Evolutionary conservation across 805 yeast genomes (phyloP).

Genomic region (Lachancea waltii): DNA sequence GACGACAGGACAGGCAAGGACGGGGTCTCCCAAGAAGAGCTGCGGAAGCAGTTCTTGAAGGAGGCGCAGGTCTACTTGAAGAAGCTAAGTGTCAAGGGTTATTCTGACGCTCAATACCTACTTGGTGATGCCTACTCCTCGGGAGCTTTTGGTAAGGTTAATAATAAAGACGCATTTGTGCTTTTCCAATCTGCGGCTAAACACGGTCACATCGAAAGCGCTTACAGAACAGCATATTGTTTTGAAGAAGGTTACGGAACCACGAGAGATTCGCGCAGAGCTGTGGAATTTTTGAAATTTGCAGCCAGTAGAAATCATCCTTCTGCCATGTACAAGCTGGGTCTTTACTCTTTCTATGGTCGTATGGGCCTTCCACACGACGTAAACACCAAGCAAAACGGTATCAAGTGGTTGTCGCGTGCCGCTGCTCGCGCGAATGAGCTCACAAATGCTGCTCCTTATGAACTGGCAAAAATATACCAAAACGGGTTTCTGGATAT

Average conservation of each 20-base stretch:
- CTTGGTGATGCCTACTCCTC: conserved; percentile 85
- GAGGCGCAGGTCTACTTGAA: conserved; percentile 71
- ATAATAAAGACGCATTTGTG: conserved; percentile 65
- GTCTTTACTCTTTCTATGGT: conserved; percentile 76
- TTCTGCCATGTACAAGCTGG: conserved; percentile 93
- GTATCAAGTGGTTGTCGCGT: conserved; percentile 87
- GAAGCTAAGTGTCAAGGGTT: conserved; percentile 70
- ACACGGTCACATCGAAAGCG: conserved; percentile 85
- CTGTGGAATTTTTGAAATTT: conserved; percentile 71
- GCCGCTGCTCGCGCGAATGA: conserved; percentile 82
- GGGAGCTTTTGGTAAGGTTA: conserved; percentile 77
- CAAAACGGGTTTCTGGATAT: conserved; percentile 81
- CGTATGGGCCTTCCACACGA: conserved; percentile 74
- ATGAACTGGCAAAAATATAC: conserved; percentile 80
- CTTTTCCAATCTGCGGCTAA: conserved; percentile 88
- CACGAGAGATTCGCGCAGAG: conserved; percentile 78
- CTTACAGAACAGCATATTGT: conserved; percentile 86
- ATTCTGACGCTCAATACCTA: conserved; percentile 84
- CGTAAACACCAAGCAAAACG: conserved; percentile 68
- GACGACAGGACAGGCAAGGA: not conserved
- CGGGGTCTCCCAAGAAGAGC: conserved; percentile 21
- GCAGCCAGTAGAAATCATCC: conserved; percentile 92
- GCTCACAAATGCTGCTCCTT: conserved; percentile 87
- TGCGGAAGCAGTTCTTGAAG: conserved; percentile 54
- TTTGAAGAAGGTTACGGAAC: conserved; percentile 93